These are phyloP conservation scores for Sarocladiaceae sp. DNA, from an alignment of 2,329 filamentous ascomycete genomes.

Conservation along the genomic window DNA sequence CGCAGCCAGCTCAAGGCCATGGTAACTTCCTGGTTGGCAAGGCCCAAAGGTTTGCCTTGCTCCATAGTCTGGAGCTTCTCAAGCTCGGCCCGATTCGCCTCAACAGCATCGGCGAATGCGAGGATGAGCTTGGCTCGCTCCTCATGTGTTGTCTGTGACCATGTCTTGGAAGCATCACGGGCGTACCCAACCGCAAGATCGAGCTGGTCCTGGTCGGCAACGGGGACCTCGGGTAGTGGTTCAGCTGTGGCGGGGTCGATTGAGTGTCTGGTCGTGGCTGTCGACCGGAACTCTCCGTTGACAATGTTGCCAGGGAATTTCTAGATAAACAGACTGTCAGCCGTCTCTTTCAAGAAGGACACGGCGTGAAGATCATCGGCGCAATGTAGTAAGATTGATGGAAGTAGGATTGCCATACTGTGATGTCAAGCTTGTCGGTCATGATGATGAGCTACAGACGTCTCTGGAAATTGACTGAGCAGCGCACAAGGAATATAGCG, in stretches of 20 bases:
- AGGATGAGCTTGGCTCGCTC: conserved; percentile 20
- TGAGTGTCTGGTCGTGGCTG: conserved; percentile 15
- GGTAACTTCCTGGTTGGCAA: conserved; percentile 16
- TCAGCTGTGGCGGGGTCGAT: conserved; percentile 27
- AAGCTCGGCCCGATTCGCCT: conserved; percentile 19
- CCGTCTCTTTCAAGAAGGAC: too few species aligned
- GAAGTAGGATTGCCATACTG: too few species aligned
- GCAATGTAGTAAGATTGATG: too few species aligned
- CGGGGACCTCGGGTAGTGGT: conserved; percentile 24
- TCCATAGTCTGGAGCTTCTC: conserved; percentile 15
- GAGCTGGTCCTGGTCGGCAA: conserved; percentile 23
- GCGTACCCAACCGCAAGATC: conserved; percentile 24
- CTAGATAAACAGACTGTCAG: too few species aligned
- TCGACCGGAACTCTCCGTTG: conserved; percentile 18
- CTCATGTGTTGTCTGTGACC: conserved; percentile 21
- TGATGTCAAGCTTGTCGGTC: too few species aligned
- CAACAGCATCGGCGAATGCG: conserved; percentile 22
- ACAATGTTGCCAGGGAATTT: conserved; percentile 21
- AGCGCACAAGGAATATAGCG: too few species aligned
- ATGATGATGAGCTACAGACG: too few species aligned
- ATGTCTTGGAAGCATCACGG: conserved; percentile 22
- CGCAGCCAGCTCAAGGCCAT: conserved; percentile 20
- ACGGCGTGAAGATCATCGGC: too few species aligned
- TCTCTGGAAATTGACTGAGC: too few species aligned
- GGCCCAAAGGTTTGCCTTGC: conserved; percentile 10